A percentile compares a stretch with the other conserved stretches of the same genome.
Evolutionary conservation across 176 grass and related monocot genomes (phyloP).

Genomic region (Chrysopogon serrulatus): DNA sequence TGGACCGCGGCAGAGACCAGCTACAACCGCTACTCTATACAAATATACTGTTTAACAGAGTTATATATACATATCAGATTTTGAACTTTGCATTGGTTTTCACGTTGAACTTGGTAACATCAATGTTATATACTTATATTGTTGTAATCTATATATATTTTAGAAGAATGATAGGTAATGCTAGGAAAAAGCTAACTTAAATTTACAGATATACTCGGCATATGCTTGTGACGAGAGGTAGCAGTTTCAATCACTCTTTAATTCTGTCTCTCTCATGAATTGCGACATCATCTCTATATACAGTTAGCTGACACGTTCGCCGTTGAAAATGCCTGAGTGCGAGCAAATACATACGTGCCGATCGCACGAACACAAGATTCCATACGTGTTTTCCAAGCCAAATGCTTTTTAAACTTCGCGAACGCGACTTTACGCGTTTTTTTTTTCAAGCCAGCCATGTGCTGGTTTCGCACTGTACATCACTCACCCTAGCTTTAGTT

Average conservation of each 20-base stretch:
- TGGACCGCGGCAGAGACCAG: background rate
- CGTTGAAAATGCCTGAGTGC: background rate
- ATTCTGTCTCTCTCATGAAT: background rate
- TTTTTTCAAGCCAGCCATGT: too few relatives aligned
- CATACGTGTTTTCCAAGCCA: background rate
- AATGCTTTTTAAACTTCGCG: too few relatives aligned
- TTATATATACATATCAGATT: too few relatives aligned
- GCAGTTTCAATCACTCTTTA: background rate
- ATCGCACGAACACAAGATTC: background rate
- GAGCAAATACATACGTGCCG: background rate
- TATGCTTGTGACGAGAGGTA: background rate
- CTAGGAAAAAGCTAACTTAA: too few relatives aligned
- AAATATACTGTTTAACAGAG: too few relatives aligned
- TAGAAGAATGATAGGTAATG: background rate
- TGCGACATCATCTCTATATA: background rate
- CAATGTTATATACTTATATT: background rate
- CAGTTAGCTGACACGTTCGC: background rate
- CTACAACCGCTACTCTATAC: too few relatives aligned
- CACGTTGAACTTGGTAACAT: background rate
- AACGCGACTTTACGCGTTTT: too few relatives aligned
- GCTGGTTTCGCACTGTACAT: background rate
- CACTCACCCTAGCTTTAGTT: background rate
- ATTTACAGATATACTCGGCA: too few relatives aligned
- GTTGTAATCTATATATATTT: background rate
- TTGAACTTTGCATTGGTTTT: background rate